Evolutionary conservation across 2,329 filamentous ascomycete genomes (phyloP).

Genomic region (Coniella vitis): DNA sequence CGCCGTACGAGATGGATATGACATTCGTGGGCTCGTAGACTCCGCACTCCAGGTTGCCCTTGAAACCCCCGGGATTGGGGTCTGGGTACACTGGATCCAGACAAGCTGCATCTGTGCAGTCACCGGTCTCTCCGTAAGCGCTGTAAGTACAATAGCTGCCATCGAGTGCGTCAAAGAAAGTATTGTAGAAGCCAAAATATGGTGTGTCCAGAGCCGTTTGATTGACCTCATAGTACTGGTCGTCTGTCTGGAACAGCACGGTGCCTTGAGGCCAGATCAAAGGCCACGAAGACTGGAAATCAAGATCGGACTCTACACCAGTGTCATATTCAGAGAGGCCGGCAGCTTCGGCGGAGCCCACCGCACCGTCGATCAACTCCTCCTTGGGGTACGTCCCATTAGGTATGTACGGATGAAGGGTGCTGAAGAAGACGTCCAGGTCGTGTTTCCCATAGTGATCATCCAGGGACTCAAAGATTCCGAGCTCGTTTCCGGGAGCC

Average conservation of each 20-base stretch:
- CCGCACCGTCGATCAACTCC: constrained; percentile 22
- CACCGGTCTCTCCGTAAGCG: constrained; percentile 40
- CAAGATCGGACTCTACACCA: constrained; percentile 35
- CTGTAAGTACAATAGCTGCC: constrained; percentile 34
- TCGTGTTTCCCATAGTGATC: constrained; percentile 15
- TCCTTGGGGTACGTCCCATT: constrained; percentile 23
- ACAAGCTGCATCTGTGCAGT: constrained; percentile 28
- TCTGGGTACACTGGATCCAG: constrained; percentile 44
- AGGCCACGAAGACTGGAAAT: constrained; percentile 40
- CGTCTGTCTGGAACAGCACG: constrained; percentile 25
- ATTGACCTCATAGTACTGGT: constrained; percentile 24
- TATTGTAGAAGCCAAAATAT: constrained; percentile 26
- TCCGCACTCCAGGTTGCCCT: constrained; percentile 31
- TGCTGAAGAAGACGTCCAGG: constrained; percentile 16
- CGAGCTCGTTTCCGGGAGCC: constrained; percentile 15
- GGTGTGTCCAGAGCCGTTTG: constrained; percentile 16
- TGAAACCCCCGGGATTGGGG: constrained; percentile 40
- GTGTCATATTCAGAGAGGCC: constrained; percentile 4
- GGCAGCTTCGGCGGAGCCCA: constrained; percentile 12
- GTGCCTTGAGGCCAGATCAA: constrained; percentile 44
- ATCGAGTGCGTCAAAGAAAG: constrained; percentile 45
- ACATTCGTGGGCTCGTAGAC: constrained; percentile 40
- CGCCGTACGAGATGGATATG: constrained; percentile 44
- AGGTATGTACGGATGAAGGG: constrained; percentile 19
- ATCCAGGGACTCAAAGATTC: constrained; percentile 14